Evolutionary conservation across 441 rosid species (phyloP).

Genomic region (Rhodomyrtus psidioides): DNA sequence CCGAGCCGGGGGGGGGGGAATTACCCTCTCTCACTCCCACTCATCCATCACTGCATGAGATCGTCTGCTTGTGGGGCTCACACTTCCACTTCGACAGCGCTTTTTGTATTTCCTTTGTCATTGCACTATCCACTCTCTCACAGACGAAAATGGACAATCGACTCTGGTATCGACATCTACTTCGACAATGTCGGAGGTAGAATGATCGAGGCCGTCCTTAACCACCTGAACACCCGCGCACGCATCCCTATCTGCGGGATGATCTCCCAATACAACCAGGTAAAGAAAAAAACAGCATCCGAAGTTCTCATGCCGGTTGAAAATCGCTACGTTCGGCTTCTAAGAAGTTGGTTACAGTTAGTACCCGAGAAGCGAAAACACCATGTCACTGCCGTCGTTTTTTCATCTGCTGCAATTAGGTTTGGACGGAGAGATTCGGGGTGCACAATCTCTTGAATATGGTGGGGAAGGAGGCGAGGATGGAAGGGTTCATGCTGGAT

Average conservation of each 20-base stretch:
- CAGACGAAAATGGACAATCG: no score
- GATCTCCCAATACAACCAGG: slow-evolving; percentile 43
- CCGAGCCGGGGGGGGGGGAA: no score
- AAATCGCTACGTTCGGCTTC: neutral
- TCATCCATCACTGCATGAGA: no score
- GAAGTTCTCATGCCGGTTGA: neutral
- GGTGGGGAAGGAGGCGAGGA: slow-evolving; percentile 33
- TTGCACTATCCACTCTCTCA: no score
- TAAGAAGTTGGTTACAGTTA: neutral
- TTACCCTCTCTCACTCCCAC: no score
- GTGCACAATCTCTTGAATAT: slow-evolving; percentile 30
- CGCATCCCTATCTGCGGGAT: slow-evolving; percentile 33
- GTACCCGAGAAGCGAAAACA: neutral
- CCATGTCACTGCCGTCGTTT: neutral
- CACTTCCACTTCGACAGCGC: no score
- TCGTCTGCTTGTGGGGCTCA: no score
- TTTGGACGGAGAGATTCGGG: slow-evolving; percentile 34
- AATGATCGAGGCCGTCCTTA: slow-evolving; percentile 43
- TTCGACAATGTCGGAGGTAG: slow-evolving; percentile 43
- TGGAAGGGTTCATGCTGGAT: slow-evolving; percentile 25
- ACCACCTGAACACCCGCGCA: slow-evolving; percentile 25
- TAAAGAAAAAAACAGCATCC: neutral
- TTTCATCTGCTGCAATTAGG: slow-evolving; percentile 10
- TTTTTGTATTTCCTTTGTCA: no score
- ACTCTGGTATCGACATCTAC: slow-evolving; percentile 39